Evolutionary conservation across 2,329 filamentous ascomycete species (phyloP).

Genomic region (Aspergillus sp.): DNA sequence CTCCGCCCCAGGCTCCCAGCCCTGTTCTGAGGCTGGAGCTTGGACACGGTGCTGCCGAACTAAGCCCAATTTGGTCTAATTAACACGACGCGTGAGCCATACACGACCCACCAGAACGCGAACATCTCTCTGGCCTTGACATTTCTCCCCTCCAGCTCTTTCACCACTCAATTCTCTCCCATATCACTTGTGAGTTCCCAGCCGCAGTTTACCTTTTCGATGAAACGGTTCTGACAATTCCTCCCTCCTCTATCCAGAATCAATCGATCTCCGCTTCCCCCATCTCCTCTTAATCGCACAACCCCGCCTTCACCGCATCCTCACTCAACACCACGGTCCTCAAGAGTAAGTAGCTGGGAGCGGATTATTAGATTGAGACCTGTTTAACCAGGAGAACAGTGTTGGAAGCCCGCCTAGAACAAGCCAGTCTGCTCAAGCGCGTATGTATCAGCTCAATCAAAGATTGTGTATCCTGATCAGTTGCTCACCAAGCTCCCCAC

Average conservation of each 20-base stretch:
- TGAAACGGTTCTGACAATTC: not conserved
- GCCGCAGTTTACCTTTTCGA: not conserved
- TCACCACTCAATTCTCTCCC: not conserved
- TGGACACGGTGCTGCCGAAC: not conserved
- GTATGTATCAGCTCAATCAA: constrained; percentile 47
- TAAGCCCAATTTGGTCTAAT: constrained; percentile 9
- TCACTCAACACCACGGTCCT: constrained; percentile 3
- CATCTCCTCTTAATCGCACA: not conserved
- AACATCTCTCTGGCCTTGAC: constrained; percentile 4
- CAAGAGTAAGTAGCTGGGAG: constrained; percentile 10
- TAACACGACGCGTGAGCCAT: not conserved
- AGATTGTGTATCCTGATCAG: not conserved
- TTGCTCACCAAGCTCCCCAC: constrained; percentile 11
- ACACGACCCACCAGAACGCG: constrained; percentile 12
- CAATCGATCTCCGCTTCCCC: not conserved
- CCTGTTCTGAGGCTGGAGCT: not conserved
- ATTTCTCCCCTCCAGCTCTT: constrained; percentile 3
- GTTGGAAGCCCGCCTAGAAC: constrained; percentile 97
- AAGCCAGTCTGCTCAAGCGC: constrained; percentile 94
- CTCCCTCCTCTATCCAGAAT: not conserved
- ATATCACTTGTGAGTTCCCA: constrained; percentile 3
- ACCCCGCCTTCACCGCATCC: constrained; percentile 4
- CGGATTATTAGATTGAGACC: not conserved
- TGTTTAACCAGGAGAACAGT: constrained; percentile 48
- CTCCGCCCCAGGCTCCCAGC: no score